Evolutionary conservation across 306 rosid genomes (phyloP), one percentile per base, ranked within the genome.

Genomic region (Chamaecrista fasciculata): DNA sequence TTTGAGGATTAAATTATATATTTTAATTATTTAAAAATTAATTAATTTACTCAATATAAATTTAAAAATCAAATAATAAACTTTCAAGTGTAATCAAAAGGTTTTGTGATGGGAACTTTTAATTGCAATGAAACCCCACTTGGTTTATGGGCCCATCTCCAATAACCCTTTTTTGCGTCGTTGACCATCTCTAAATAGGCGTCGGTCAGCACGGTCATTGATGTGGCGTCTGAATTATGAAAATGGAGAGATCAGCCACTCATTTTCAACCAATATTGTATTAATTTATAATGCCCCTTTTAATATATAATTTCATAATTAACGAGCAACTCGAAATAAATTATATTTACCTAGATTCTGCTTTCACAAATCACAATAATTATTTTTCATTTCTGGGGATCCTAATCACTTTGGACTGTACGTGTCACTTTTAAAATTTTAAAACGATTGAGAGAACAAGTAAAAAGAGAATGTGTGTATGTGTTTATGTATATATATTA

Each of bases 121-220:
- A 58, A 51, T 72, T 34, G 69, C 66, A 79, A 53, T 68, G 65
- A 76, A 75, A 82, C 48, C 66, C 64, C 73, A 51, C 58, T 72
- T 49, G 63, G 49, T 19, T 70, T 39, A 39, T 60, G 78, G 73
- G 71, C 50, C 83, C 80, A 67, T 75, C 57, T 62, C 77, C 63
- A 24, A 76, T 67, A 70, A 34, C 33, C 74, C 49, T n/a, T 52
- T 49, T 44, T 77, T 57, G 62, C 61, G 37, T 64, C 34, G 62
- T 66, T 70, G 65, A 69, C 69, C 47, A 46, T 39, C 0, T 67
- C 39, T 72, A 31, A 64, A 70, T 65, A 44, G 31, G 25, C 20
- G 63, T 29, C 70, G 15, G 52, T 53, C 65, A 57, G 34, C 63
- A 62, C 42, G 62, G 0, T 49, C 73, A 51, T 16, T 58, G 8